A percentile compares a stretch with the other conserved stretches of the same genome.
Conservation (phyloP, 257 asterid species). For the Penstemon newberryi region DNA sequence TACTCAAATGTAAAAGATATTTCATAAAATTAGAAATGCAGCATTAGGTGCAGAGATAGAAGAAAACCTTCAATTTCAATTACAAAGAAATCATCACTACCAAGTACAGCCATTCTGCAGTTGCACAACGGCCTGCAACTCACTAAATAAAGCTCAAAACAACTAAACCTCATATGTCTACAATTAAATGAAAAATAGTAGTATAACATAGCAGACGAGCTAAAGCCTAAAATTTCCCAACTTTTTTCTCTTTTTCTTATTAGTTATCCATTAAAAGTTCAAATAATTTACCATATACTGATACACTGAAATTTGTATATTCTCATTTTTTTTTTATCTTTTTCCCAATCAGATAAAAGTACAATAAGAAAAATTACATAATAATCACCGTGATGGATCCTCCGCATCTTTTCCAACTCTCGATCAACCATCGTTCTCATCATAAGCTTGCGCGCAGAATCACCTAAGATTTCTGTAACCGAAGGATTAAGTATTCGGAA, state of each 20-base stretch:
- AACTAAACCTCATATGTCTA: conserved; percentile 9
- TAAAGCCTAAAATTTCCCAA: neutral
- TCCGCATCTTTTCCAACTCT: conserved; percentile 5
- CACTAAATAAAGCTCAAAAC: neutral
- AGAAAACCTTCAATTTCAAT: neutral
- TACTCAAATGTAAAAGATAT: neutral
- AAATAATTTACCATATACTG: conserved; percentile 17
- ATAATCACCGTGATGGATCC: conserved; percentile 19
- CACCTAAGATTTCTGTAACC: conserved; percentile 6
- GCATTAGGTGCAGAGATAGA: neutral
- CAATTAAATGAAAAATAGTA: neutral
- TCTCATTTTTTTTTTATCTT: neutral
- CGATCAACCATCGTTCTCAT: neutral
- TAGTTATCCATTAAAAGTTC: conserved; percentile 10
- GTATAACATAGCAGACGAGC: neutral
- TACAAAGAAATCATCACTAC: neutral
- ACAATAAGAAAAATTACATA: conserved; percentile 10
- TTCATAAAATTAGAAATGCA: neutral
- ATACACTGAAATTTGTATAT: conserved; percentile 15
- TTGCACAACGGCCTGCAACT: neutral
- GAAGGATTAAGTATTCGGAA: conserved; percentile 2
- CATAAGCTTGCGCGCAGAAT: neutral
- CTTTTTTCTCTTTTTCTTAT: neutral
- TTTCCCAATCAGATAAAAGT: neutral
- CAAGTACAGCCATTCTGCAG: neutral